Evolutionary conservation across 805 yeast genomes (phyloP).

Genomic region (Grigorovia jiainica): DNA sequence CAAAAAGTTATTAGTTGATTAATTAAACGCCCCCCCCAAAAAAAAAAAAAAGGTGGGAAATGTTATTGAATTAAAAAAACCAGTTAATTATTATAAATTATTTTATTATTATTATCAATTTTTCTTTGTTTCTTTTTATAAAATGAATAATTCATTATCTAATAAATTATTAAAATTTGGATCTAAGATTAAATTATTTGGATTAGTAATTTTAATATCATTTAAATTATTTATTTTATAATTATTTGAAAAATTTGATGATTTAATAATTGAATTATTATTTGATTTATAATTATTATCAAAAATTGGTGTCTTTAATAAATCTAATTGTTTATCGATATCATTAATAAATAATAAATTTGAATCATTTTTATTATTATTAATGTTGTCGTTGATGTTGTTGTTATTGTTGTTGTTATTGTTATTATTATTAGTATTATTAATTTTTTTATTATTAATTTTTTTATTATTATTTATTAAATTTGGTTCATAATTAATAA

Average conservation of each 20-base stretch:
- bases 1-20: too few species aligned
- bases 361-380: neutral
- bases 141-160: neutral
- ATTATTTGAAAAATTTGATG: too few species aligned
- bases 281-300: conserved; percentile 1
- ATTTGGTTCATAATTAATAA: neutral
- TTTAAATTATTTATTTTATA: neutral
- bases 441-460: neutral
- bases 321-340: conserved; percentile 9
- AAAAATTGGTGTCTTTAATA: conserved; percentile 8
- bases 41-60: too few species aligned
- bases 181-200: neutral
- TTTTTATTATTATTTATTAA: neutral
- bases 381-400: neutral
- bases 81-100: neutral
- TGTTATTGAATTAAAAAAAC: too few species aligned
- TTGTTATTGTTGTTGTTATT: neutral
- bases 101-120: neutral
- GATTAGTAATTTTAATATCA: neutral
- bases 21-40: too few species aligned
- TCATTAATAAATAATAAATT: conserved; percentile 2
- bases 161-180: neutral
- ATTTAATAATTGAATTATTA: too few species aligned
- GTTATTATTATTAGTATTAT: neutral
- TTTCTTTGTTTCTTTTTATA: neutral